Conservation (phyloP, 2,329 filamentous ascomycete genomes). For the Colletotrichum echinochloae region DNA sequence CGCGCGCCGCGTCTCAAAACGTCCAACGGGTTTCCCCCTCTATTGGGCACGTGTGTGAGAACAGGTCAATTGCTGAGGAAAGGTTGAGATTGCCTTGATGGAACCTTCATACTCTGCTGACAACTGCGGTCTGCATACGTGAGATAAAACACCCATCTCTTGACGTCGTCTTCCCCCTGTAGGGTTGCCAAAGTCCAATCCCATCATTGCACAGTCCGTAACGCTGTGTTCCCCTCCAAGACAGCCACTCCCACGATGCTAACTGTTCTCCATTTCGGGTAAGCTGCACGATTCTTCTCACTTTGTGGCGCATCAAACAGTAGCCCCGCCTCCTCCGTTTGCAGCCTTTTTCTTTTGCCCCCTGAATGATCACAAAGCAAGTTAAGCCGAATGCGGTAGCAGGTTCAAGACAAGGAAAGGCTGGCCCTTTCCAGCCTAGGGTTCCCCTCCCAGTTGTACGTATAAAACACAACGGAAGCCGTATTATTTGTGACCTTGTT, state of each 20-base stretch:
- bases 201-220: neutral
- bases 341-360: neutral
- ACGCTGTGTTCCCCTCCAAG: neutral
- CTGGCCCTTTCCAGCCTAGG: neutral
- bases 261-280: neutral
- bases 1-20: neutral
- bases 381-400: neutral
- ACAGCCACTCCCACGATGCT: neutral
- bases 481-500: too few species aligned
- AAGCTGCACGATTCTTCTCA: neutral
- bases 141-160: neutral
- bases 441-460: neutral
- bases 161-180: too few species aligned
- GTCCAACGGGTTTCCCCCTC: neutral
- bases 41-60: neutral
- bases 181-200: neutral
- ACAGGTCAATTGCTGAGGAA: neutral
- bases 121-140: neutral
- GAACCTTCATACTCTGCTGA: neutral
- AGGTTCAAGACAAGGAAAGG: neutral
- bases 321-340: neutral
- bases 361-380: neutral
- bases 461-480: neutral
- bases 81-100: rapidly evolving
- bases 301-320: neutral